These are phyloP conservation scores for Boletellus sp. DNA, from an alignment of 768 basidiomycete species.

Conservation along the genomic window DNA sequence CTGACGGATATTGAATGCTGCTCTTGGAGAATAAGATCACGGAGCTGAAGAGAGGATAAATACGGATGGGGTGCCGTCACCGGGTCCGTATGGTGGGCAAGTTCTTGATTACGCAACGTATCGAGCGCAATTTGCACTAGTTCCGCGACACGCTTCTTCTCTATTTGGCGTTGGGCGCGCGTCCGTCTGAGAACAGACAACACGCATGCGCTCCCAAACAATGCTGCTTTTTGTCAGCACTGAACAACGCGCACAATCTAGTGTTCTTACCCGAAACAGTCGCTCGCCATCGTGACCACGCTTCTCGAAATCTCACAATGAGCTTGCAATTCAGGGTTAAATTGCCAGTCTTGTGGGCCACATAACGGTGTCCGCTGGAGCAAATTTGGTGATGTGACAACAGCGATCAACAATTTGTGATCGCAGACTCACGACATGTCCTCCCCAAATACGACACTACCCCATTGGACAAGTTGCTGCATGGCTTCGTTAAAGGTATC, in stretches of 20 bases:
- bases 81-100: constrained; percentile 79
- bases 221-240: constrained; percentile 25
- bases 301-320: constrained; percentile 60
- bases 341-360: constrained; percentile 68
- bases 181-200: constrained; percentile 22
- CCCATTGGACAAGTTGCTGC: constrained; percentile 70
- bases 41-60: constrained; percentile 81
- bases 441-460: constrained; percentile 63
- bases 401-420: constrained; percentile 22
- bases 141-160: constrained; percentile 62
- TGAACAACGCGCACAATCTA: constrained; percentile 6
- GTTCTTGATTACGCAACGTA: constrained; percentile 76
- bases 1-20: constrained; percentile 70
- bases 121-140: constrained; percentile 79
- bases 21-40: constrained; percentile 79
- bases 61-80: constrained; percentile 69
- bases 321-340: constrained; percentile 65
- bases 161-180: constrained; percentile 50
- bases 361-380: constrained; percentile 64
- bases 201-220: constrained; percentile 20
- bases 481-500: constrained; percentile 79
- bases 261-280: constrained; percentile 55
- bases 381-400: constrained; percentile 19
- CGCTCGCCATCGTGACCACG: constrained; percentile 66
- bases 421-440: constrained; percentile 55